Conservation (phyloP, 1,284 basidiomycete species). For the Kwoniella shivajii region DNA sequence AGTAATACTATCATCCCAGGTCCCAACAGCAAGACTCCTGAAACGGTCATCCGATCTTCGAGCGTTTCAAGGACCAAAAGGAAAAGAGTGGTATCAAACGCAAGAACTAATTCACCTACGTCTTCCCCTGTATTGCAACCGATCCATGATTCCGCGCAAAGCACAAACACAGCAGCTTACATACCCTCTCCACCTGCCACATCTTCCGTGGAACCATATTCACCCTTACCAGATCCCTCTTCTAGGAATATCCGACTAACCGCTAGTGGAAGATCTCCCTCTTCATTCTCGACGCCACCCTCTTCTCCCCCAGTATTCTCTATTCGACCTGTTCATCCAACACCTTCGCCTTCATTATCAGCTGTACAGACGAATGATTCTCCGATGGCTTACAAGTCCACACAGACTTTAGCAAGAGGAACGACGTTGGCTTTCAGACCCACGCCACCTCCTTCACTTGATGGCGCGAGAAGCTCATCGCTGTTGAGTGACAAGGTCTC, state of each 20-base stretch:
- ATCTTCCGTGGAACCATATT: conserved; percentile 14
- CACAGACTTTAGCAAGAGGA: neutral
- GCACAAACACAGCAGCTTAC: neutral
- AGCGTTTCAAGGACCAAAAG: neutral
- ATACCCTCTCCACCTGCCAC: conserved; percentile 12
- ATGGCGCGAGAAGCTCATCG: conserved; percentile 14
- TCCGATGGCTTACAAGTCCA: conserved; percentile 8
- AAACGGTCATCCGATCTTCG: neutral
- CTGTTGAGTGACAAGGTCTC: conserved; percentile 12
- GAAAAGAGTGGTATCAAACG: neutral
- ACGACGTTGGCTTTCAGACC: conserved; percentile 7
- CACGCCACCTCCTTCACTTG: conserved; percentile 21
- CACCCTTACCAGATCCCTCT: neutral
- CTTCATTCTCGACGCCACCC: conserved; percentile 12
- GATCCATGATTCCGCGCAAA: neutral
- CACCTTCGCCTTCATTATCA: conserved; percentile 22
- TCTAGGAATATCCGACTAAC: neutral
- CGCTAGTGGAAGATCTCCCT: neutral
- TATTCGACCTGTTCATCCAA: conserved; percentile 11
- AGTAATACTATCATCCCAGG: neutral
- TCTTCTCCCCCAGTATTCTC: conserved; percentile 15
- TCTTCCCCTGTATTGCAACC: neutral
- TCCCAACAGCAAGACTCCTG: neutral
- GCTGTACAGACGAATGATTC: conserved; percentile 1
- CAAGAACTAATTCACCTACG: neutral